Percentiles rank a stretch among this genome's conserved stretches.
Evolutionary conservation across 352 stramenopile species (phyloP).

Genomic region (Phytophthora sp.): DNA sequence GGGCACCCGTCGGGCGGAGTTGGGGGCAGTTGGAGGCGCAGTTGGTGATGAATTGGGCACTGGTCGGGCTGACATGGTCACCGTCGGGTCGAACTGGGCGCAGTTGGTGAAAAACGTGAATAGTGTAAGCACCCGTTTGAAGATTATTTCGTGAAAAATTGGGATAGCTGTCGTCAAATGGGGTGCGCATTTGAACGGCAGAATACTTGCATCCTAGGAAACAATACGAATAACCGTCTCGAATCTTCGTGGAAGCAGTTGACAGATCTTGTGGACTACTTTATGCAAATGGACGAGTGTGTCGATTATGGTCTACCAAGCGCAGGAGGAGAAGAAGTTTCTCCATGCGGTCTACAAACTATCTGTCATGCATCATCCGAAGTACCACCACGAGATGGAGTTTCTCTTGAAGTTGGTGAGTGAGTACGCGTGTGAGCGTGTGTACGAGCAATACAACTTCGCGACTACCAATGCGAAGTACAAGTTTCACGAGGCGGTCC

Average conservation of each 20-base stretch:
- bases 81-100: neutral
- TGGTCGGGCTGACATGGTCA: too few relatives aligned
- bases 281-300: neutral
- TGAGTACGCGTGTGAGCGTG: constrained; percentile 29
- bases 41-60: neutral
- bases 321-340: neutral
- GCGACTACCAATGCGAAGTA: constrained; percentile 15
- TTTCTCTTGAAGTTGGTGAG: constrained; percentile 25
- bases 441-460: constrained; percentile 22
- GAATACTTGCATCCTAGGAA: too few relatives aligned
- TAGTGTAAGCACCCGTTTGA: neutral
- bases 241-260: neutral
- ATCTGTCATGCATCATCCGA: neutral
- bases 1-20: neutral
- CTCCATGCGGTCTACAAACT: neutral
- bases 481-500: constrained; percentile 13
- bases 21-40: neutral
- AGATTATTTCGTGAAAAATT: neutral
- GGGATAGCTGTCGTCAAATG: neutral
- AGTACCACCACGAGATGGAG: constrained; percentile 24
- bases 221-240: too few relatives aligned
- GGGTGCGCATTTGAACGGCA: neutral
- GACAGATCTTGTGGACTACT: neutral
- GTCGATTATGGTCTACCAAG: neutral
- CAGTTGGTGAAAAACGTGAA: too few relatives aligned